Evolutionary conservation across 805 yeast species (phyloP), one percentile per base, ranked within the genome.

Genomic region (Vanderwaltozyma tropicalis): DNA sequence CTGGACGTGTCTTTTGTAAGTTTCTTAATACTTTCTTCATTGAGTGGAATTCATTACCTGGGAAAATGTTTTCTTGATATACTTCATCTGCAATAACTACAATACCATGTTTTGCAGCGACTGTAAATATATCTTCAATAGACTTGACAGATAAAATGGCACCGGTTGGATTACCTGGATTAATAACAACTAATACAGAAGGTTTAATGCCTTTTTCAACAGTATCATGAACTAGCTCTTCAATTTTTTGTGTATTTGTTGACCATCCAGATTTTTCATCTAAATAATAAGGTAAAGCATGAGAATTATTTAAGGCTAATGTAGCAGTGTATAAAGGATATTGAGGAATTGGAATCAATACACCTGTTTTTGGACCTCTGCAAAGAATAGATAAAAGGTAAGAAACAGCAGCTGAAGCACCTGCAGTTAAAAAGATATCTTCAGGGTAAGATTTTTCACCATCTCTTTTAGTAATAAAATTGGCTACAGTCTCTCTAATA

Each of bases 131-230:
- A 31, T 78, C 80, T 30, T 68, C 75, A 53, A 92, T 86, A 44
- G 79, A 77, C 5, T 71, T 72, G 35, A 67, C 68, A 9, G 72
- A 60, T 41, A 92, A 67, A 38, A 87, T 76, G 1, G 95, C 74
- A 31, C 99, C 99, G 0, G 99, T 92, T 45, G 99, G 99, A 63
- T 92, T 92, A 41, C 99, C 97, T 2, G 99, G 99, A 65, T 92
- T 92, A 54, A 92, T 92, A 13, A 92, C 84, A 3, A 89, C 97
- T 38, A 94, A 64, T 41, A 89, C 79, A 50, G 84, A 76, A 45
- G 92, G 80, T 11, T 62, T 67, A 21, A 83, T 61, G 2, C 81
- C 84, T 26, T 72, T 62, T 2, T 58, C 57, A 1, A 59, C 41
- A 16, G 83, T 68, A 17, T 70, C 66, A 22, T 59, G 49, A 35